Base-by-base conservation (phyloP, 2,329 filamentous ascomycete species). In the Annulohypoxylon truncatum region DNA sequence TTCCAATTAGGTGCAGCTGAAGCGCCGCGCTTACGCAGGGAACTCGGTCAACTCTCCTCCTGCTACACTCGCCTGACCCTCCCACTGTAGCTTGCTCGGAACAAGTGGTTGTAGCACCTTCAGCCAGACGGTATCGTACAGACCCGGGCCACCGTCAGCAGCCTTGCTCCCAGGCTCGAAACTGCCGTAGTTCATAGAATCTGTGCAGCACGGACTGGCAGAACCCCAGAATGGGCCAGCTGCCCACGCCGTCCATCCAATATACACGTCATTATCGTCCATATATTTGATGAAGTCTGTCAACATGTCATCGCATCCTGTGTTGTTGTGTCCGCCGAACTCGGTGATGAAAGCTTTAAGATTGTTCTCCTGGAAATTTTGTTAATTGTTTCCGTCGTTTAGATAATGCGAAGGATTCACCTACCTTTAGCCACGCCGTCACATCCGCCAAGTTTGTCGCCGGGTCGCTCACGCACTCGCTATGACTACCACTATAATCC, bases 241-340 rank as follows among this genome's bases (percentile, higher is more conserved):
- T 0, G 82, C 80, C 83, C 82, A 85, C 2, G 82, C 82, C 0
- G 83, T 83, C 83, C 82, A 85, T 2, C 83, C 83, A 47, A 85
- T 83, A 66, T 82, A 84, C 68, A 79, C 80, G 1, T 78, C 74
- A 65, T 84, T 83, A n/a, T 77, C 61, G 24, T 78, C 75, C 78
- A 85, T 83, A 71, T 83, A 82, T 54, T 81, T 78, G 12, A 84
- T 63, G 5, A 83, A 79, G 28, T 79, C 76, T 10, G 74, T 73
- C 4, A 84, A 76, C 73, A 82, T 82, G 2, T 71, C 67, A 0
- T 73, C 76, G 64, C 80, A 81, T 47, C 77, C 78, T 0, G 81
- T 82, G 35, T 81, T 80, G 66, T 83, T 82, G 6, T 77, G 74
- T 3, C 79, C 82, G 47, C 83, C 83, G 66, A 85, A 85, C 66